phyloP scores from a whole-genome alignment of 2,329 filamentous ascomycete genomes.

The Talaromyces sp. region DNA sequence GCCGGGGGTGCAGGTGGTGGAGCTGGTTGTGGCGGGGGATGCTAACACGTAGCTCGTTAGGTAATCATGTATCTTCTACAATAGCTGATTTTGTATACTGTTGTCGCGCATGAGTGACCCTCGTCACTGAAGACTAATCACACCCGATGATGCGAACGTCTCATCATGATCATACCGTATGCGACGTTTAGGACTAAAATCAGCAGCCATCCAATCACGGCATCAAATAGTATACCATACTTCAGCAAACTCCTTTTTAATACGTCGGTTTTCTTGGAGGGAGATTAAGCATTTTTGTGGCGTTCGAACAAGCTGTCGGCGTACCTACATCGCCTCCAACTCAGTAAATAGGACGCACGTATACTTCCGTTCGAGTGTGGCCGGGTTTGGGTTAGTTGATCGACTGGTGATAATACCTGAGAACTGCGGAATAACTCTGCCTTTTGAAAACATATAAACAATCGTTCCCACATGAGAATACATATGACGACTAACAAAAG shows the following conservation, averaged over 20 bases:
- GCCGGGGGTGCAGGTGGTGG: neutral
- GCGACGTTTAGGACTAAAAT: neutral
- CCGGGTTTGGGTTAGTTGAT: neutral
- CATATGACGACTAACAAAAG: neutral
- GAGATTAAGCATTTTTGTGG: neutral
- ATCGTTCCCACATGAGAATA: neutral
- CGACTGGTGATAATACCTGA: neutral
- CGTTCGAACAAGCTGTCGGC: neutral
- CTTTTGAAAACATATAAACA: neutral
- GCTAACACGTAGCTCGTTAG: neutral
- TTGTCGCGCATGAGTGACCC: too few relatives aligned
- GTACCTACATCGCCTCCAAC: too few relatives aligned
- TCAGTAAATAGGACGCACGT: too few relatives aligned
- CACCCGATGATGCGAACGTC: neutral
- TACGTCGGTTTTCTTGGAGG: neutral
- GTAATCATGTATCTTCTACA: neutral
- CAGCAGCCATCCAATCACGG: too few relatives aligned
- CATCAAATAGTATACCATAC: neutral
- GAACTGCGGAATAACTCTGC: too few relatives aligned
- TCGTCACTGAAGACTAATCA: neutral
- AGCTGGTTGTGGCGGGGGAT: constrained; percentile 10
- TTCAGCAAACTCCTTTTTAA: neutral
- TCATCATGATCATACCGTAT: neutral
- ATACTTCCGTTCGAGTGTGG: too few relatives aligned
- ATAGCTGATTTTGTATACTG: neutral